These are phyloP conservation scores for Lentinula edodes DNA, from an alignment of 768 basidiomycete species.

Conservation along the genomic window DNA sequence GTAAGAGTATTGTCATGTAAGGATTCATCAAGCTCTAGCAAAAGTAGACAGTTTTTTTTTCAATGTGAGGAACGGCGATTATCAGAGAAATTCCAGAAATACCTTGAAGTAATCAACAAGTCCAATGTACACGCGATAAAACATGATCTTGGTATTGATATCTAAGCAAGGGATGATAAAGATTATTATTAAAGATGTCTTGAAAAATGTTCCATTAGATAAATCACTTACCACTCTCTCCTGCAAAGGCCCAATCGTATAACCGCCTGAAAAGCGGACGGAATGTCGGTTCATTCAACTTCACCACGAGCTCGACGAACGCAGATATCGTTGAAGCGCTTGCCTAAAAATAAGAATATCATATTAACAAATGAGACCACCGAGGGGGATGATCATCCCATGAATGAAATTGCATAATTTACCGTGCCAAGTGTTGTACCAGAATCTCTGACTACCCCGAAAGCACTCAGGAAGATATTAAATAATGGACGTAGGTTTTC, in stretches of 20 bases:
- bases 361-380: constrained; percentile 8
- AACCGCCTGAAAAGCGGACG: constrained; percentile 85
- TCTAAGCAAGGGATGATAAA: constrained; percentile 13
- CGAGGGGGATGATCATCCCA: too few relatives aligned
- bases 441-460: constrained; percentile 46
- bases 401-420: not conserved
- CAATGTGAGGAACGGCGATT: not conserved
- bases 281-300: constrained; percentile 90
- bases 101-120: constrained; percentile 90
- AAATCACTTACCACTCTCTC: constrained; percentile 34
- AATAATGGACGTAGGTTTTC: constrained; percentile 65
- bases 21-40: constrained; percentile 79
- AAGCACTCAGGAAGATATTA: constrained; percentile 73
- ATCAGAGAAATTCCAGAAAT: not conserved
- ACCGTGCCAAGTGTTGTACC: not conserved
- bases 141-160: constrained; percentile 54
- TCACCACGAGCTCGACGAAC: constrained; percentile 86
- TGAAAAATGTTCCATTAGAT: not conserved
- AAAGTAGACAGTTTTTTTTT: not conserved
- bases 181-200: too few relatives aligned
- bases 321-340: constrained; percentile 54
- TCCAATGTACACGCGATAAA: constrained; percentile 67
- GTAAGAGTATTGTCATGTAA: constrained; percentile 77
- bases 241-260: constrained; percentile 91
- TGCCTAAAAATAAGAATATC: constrained; percentile 35